Conservation (phyloP, 2,329 filamentous ascomycete genomes). For the Aspergillus floridensis region DNA sequence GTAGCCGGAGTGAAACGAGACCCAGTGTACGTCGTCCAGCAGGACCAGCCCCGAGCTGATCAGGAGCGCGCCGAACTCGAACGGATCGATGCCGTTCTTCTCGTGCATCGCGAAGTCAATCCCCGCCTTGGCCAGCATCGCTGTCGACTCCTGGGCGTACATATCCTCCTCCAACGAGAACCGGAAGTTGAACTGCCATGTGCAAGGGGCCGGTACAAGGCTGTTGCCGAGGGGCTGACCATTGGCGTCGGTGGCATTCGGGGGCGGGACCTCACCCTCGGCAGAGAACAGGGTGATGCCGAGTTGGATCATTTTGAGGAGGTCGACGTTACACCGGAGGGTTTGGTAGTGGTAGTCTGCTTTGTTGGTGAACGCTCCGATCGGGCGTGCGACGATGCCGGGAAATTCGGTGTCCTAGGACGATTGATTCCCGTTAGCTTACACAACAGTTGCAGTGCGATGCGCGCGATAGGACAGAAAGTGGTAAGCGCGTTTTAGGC, state of each 20-base stretch:
- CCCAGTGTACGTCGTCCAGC: conserved; percentile 86
- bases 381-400: conserved; percentile 92
- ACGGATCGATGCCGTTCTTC: conserved; percentile 84
- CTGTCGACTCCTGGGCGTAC: conserved; percentile 94
- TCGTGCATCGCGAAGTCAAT: conserved; percentile 85
- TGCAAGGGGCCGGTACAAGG: conserved; percentile 68
- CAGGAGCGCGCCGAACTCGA: conserved; percentile 82
- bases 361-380: conserved; percentile 91
- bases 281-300: conserved; percentile 91
- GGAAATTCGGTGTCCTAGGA: conserved; percentile 92
- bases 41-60: conserved; percentile 91
- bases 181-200: conserved; percentile 99
- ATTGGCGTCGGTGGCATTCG: conserved; percentile 58
- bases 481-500: too few relatives aligned
- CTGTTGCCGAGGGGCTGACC: conserved; percentile 52
- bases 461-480: too few relatives aligned
- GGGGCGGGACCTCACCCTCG: conserved; percentile 80
- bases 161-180: conserved; percentile 94
- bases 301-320: conserved; percentile 96
- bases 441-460: too few relatives aligned
- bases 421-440: not conserved
- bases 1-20: conserved; percentile 96
- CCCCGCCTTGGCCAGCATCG: conserved; percentile 85
- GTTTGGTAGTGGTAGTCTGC: conserved; percentile 99
- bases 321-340: conserved; percentile 91